Evolutionary conservation across 176 grass and related monocot species (phyloP), one percentile per base, ranked within the genome.

Genomic region (Thinopyrum elongatum): DNA sequence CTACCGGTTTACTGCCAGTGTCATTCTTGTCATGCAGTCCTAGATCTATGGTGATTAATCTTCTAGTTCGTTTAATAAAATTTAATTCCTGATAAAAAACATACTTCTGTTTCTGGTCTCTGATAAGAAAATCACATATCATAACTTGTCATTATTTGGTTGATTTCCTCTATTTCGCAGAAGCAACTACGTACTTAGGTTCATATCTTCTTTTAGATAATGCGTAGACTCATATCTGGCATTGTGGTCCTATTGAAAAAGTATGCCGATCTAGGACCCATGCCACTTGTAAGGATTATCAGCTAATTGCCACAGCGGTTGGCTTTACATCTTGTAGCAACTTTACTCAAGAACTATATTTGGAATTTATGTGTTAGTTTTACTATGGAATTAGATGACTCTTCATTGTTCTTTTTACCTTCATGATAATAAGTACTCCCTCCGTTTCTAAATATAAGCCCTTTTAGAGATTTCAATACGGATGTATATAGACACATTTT

Each of bases 31-130:
- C 91, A 85, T 90, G 62, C 65, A 78, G 85, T 58, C 77, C 79
- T 80, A 70, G 65, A 85, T 87, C 86, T 26, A 91, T 88, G 85
- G 91, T 87, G 74, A 93, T 51, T 82, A 77, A 53, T 26, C 38
- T 81, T 92, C 85, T 44, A 16, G 41, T 75, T 61, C 7, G 14
- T 53, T 82, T 63, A 65, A 76, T 82, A 30, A 68, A 79, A 22
- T 65, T 21, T 30, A 46, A 11, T 65, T 21, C 64, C 28, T 75
- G 34, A n/a, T 46, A 33, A 62, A 58, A 5, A 78, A 22, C 21
- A 51, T 70, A 74, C 12, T 82, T 90, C 5, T 77, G 16, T 53
- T 63, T 19, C 38, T 78, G 25, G 26, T 70, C 41, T 74, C 16
- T 69, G 39, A 39, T 70, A 70, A 44, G 21, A n/a, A 46, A 23